Conservation (phyloP, 2,329 filamentous ascomycete genomes). For the Tolypocladium tundrense region DNA sequence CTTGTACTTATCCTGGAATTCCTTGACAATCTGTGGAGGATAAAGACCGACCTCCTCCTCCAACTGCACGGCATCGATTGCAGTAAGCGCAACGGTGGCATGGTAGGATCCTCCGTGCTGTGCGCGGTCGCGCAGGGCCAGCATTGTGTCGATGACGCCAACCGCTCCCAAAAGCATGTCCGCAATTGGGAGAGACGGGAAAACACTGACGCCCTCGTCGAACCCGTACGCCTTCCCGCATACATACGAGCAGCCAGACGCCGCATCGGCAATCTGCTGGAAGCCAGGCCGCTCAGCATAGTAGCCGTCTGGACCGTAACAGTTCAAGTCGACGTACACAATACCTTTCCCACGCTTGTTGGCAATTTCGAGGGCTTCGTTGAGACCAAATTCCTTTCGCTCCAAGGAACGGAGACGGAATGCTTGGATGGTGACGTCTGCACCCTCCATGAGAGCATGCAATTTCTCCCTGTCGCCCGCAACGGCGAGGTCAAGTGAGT, state of each 20-base stretch:
- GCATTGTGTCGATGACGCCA: slow-evolving; percentile 19
- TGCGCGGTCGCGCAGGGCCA: slow-evolving; percentile 21
- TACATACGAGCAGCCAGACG: slow-evolving; percentile 21
- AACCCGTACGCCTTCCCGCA: slow-evolving; percentile 17
- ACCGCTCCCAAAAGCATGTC: slow-evolving; percentile 25
- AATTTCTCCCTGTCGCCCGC: slow-evolving; percentile 27
- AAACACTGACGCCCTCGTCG: slow-evolving; percentile 14
- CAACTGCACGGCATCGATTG: slow-evolving; percentile 16
- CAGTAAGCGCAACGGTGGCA: slow-evolving; percentile 18
- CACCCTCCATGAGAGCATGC: slow-evolving; percentile 30
- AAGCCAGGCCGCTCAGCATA: slow-evolving; percentile 53
- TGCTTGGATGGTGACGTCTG: slow-evolving; percentile 23
- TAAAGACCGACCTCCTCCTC: slow-evolving; percentile 20
- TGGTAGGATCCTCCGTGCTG: slow-evolving; percentile 18
- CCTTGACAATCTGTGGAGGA: slow-evolving; percentile 6
- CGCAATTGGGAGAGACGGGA: slow-evolving; percentile 11
- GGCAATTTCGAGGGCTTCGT: slow-evolving; percentile 33
- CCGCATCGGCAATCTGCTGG: slow-evolving; percentile 54
- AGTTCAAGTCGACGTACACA: slow-evolving; percentile 56
- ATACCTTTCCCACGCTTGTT: slow-evolving; percentile 45
- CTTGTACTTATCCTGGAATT: slow-evolving; percentile 1
- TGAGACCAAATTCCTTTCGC: slow-evolving; percentile 28
- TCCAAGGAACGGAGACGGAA: slow-evolving; percentile 29
- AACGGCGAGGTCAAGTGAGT: slow-evolving; percentile 33
- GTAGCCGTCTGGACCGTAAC: slow-evolving; percentile 47